phyloP scores from a whole-genome alignment of 2,329 filamentous ascomycete species.

The Talaromyces sp. region DNA sequence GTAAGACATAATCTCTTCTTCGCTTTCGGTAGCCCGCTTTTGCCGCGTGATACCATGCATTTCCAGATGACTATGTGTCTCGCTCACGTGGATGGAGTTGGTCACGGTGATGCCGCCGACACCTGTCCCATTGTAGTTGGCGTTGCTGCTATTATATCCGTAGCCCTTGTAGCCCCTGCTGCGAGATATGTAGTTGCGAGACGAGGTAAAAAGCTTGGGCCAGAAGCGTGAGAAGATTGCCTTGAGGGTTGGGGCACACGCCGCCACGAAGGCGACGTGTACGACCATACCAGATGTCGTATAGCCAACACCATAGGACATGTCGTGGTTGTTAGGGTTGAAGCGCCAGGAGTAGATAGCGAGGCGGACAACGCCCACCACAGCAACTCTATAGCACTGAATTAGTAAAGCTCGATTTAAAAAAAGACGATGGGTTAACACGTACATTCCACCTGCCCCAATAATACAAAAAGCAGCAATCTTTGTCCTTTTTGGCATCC shows the following conservation, averaged over 20 bases:
- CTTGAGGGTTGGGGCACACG: constrained; percentile 1
- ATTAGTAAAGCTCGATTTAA: not conserved
- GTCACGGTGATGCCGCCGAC: not conserved
- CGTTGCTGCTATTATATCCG: not conserved
- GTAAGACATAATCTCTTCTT: not conserved
- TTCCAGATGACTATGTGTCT: not conserved
- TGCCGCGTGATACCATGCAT: not conserved
- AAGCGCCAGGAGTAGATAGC: constrained; percentile 3
- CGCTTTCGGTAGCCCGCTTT: constrained; percentile 1
- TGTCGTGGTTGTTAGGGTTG: constrained; percentile 4
- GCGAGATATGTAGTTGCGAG: not conserved
- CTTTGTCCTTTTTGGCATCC: constrained; percentile 23
- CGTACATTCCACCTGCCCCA: not conserved
- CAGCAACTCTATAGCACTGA: not conserved
- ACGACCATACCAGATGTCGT: constrained; percentile 2
- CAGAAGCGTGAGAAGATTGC: not conserved
- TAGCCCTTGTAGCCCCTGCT: not conserved
- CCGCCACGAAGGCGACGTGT: not conserved
- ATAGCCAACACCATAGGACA: not conserved
- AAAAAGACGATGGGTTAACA: not conserved
- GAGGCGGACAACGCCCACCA: not conserved
- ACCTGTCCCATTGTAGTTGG: not conserved
- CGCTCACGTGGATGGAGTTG: not conserved
- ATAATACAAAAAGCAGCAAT: constrained; percentile 23
- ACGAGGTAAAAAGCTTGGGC: not conserved